These are phyloP conservation scores for Phlebopus sp. DNA, from an alignment of 1,284 basidiomycete genomes.

Conservation along the genomic window DNA sequence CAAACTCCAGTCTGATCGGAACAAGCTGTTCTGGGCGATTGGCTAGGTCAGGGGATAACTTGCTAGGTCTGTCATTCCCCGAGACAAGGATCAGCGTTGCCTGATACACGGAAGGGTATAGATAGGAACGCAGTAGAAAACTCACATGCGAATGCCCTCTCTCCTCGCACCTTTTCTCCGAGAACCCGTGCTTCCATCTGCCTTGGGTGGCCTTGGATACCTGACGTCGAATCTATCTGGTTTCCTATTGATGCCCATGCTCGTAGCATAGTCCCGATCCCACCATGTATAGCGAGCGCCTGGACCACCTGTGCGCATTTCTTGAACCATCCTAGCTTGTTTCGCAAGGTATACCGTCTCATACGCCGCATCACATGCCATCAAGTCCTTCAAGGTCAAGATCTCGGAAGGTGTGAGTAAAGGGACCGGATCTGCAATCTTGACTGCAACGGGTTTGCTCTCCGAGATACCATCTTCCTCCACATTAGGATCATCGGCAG, in stretches of 20 bases:
- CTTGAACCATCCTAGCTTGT: slow-evolving; percentile 27
- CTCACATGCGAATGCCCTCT: slow-evolving; percentile 72
- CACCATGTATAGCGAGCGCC: slow-evolving; percentile 30
- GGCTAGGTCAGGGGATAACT: slow-evolving; percentile 55
- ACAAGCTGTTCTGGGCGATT: slow-evolving; percentile 77
- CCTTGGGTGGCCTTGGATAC: slow-evolving; percentile 55
- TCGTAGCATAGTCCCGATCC: slow-evolving; percentile 25
- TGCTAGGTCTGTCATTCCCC: slow-evolving; percentile 53
- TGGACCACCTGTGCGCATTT: slow-evolving; percentile 27
- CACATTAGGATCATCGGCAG: slow-evolving; percentile 3
- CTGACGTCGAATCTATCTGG: slow-evolving; percentile 63
- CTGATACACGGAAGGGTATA: slow-evolving; percentile 10
- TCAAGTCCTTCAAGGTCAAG: slow-evolving; percentile 41
- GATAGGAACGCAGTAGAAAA: slow-evolving; percentile 16
- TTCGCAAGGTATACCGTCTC: slow-evolving; percentile 34
- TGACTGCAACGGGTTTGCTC: slow-evolving; percentile 10
- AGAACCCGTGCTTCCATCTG: slow-evolving; percentile 39
- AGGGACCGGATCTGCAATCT: slow-evolving; percentile 32
- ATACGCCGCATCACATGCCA: slow-evolving; percentile 48
- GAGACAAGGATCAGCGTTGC: slow-evolving; percentile 12
- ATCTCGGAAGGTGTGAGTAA: slow-evolving; percentile 40
- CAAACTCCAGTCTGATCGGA: slow-evolving; percentile 93
- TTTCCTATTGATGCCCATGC: slow-evolving; percentile 27
- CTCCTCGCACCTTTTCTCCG: slow-evolving; percentile 56
- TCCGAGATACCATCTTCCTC: slow-evolving; percentile 21